Conservation (phyloP, 176 grass and related monocot species). For the Alopecurus myosuroides region DNA sequence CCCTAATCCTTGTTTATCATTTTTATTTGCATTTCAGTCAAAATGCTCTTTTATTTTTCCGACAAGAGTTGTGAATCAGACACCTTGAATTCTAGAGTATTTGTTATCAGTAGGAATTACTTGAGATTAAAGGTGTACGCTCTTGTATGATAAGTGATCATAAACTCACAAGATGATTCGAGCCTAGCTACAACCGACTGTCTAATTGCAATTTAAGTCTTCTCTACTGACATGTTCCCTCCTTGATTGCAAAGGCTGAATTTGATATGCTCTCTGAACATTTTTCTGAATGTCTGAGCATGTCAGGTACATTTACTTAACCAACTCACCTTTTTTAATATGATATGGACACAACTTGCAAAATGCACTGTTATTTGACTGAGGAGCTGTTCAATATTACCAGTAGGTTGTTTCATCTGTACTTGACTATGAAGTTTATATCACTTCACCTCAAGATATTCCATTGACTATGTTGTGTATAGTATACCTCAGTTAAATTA, state of each 20-base stretch:
- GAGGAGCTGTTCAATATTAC: background rate
- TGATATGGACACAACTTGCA: background rate
- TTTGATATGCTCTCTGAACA: constrained; percentile 89
- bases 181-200: background rate
- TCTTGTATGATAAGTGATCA: background rate
- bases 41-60: background rate
- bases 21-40: background rate
- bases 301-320: constrained; percentile 55
- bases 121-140: background rate
- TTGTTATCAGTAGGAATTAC: background rate
- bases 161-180: constrained; percentile 9
- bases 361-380: too few species aligned
- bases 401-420: background rate
- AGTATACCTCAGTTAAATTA: background rate
- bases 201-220: background rate
- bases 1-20: background rate
- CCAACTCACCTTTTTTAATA: constrained; percentile 8
- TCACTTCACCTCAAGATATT: background rate
- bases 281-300: constrained; percentile 70
- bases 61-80: background rate
- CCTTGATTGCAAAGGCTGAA: constrained; percentile 51
- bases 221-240: constrained; percentile 19
- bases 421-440: background rate
- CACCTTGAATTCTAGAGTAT: background rate
- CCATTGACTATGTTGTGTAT: background rate